A percentile compares a stretch with the other conserved stretches of the same genome.
phyloP scores from a whole-genome alignment of 176 grass and related monocot species.

The Aegilops tauschii region DNA sequence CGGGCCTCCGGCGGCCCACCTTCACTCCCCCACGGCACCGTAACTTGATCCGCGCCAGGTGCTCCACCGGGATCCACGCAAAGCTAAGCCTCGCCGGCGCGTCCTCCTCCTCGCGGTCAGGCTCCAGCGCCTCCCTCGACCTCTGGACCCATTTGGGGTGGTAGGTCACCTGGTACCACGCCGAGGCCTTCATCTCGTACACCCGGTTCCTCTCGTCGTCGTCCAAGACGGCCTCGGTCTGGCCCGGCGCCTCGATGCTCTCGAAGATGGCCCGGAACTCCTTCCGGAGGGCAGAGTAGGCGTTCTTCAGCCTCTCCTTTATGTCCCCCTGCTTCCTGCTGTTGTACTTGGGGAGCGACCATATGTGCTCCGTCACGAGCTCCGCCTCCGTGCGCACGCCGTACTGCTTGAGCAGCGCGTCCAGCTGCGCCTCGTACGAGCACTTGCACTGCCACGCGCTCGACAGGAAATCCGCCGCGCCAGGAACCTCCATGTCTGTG shows the following conservation, averaged over 20 bases:
- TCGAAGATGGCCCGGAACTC: neutral
- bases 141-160: conserved; percentile 61
- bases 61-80: conserved; percentile 78
- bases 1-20: conserved; percentile 27
- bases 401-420: conserved; percentile 64
- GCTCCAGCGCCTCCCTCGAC: conserved; percentile 27
- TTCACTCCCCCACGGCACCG: conserved; percentile 25
- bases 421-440: conserved; percentile 58
- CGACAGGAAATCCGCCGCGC: conserved; percentile 46
- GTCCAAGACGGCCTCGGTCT: too few relatives aligned
- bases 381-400: conserved; percentile 69
- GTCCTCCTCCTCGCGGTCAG: conserved; percentile 9
- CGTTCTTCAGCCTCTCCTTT: neutral
- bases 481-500: conserved; percentile 61
- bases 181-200: conserved; percentile 62
- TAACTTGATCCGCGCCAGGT: conserved; percentile 67
- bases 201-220: neutral
- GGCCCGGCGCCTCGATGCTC: neutral
- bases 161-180: conserved; percentile 92
- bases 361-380: conserved; percentile 75
- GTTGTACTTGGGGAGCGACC: conserved; percentile 52
- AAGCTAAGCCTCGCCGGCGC: conserved; percentile 64
- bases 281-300: neutral
- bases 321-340: conserved; percentile 51
- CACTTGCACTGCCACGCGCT: conserved; percentile 62